These are phyloP conservation scores for Phialocephala subalpina DNA, from an alignment of 2,329 filamentous ascomycete species.

Conservation along the genomic window DNA sequence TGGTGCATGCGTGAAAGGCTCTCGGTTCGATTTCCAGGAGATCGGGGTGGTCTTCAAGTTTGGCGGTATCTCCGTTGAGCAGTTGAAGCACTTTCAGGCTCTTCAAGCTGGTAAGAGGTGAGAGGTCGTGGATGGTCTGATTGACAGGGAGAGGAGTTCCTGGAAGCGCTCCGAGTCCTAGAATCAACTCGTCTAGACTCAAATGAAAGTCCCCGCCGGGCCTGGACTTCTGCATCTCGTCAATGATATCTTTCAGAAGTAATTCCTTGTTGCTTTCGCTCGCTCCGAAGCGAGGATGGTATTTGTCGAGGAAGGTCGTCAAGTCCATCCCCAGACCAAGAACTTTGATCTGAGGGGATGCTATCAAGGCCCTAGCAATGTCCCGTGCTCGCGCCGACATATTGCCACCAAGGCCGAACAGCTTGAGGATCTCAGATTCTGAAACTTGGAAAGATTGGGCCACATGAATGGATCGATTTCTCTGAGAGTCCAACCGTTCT, in stretches of 20 bases:
- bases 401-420: neutral
- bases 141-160: neutral
- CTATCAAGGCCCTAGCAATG: neutral
- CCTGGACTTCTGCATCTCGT: neutral
- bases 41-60: neutral
- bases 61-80: neutral
- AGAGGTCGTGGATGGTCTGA: neutral
- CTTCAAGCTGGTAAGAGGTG: neutral
- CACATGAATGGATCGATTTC: neutral
- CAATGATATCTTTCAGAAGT: neutral
- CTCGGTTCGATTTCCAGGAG: neutral
- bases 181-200: neutral
- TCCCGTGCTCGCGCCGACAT: neutral
- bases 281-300: neutral
- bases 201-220: neutral
- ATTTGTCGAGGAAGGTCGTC: neutral
- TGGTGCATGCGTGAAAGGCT: neutral
- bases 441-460: neutral
- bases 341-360: neutral
- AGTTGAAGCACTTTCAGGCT: conserved; percentile 2
- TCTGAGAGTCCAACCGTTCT: neutral
- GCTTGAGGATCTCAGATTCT: conserved; percentile 4
- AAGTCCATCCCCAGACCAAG: neutral
- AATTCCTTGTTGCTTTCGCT: neutral
- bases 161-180: neutral